Conservation (phyloP, 805 yeast genomes). For the Kodamaea nitidulidarum region DNA sequence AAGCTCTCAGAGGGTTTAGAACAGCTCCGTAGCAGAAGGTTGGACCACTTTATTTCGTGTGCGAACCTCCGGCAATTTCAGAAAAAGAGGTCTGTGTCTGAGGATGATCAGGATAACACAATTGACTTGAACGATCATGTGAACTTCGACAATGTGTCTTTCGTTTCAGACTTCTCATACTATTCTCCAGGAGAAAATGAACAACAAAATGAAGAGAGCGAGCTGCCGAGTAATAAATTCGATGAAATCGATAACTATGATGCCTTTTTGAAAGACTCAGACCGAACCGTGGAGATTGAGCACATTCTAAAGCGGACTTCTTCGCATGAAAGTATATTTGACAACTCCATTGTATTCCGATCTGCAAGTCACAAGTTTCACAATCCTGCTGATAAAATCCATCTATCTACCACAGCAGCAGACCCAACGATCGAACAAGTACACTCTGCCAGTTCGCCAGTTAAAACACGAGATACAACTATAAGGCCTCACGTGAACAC, state of each 20-base stretch:
- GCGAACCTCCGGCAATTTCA: slow-evolving; percentile 9
- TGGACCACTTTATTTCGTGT: slow-evolving; percentile 22
- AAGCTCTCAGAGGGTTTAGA: slow-evolving; percentile 12
- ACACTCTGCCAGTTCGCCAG: slow-evolving; percentile 15
- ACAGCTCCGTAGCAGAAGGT: slow-evolving; percentile 15
- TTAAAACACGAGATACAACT: neutral
- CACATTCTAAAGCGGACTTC: slow-evolving; percentile 21
- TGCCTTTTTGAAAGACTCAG: slow-evolving; percentile 22
- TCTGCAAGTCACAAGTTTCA: slow-evolving; percentile 25
- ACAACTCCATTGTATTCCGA: slow-evolving; percentile 7
- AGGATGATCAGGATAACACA: neutral
- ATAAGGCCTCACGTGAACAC: neutral
- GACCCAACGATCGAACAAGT: slow-evolving; percentile 33
- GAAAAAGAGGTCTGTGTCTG: neutral
- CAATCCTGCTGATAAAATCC: slow-evolving; percentile 32
- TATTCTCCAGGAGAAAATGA: slow-evolving; percentile 16
- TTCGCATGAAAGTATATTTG: slow-evolving; percentile 23
- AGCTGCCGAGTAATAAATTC: neutral
- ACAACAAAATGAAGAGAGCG: neutral
- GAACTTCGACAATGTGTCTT: slow-evolving; percentile 18
- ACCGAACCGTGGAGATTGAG: too few relatives aligned
- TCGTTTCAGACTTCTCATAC: slow-evolving; percentile 21
- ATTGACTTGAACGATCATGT: slow-evolving; percentile 10
- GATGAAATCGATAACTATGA: slow-evolving; percentile 27
- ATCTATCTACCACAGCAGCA: slow-evolving; percentile 14